Evolutionary conservation across 2,329 filamentous ascomycete genomes (phyloP).

Genomic region (Colletotrichum sp.): DNA sequence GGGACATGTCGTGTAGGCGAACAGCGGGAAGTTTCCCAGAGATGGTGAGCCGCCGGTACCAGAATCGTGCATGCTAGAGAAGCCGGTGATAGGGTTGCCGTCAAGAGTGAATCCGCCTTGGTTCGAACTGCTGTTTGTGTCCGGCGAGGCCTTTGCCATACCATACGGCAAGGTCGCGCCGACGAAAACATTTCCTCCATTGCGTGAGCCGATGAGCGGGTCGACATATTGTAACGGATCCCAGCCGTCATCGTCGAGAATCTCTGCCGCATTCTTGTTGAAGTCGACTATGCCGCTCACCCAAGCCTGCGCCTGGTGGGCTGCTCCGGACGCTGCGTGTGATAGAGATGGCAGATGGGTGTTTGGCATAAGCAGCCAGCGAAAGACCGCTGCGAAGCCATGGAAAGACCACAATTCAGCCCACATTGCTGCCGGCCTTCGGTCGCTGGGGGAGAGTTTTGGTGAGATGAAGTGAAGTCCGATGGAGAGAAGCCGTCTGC

Average conservation of each 20-base stretch:
- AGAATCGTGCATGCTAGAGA: slow-evolving; percentile 64
- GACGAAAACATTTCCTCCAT: slow-evolving; percentile 48
- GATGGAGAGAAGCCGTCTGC: background rate
- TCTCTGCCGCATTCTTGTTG: background rate
- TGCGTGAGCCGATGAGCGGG: slow-evolving; percentile 46
- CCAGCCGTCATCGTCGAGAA: slow-evolving; percentile 26
- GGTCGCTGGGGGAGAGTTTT: background rate
- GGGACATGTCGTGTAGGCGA: slow-evolving; percentile 68
- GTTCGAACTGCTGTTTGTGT: slow-evolving; percentile 57
- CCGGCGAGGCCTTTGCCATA: slow-evolving; percentile 63
- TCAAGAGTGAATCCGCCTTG: slow-evolving; percentile 64
- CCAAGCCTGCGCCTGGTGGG: background rate
- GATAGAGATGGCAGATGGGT: slow-evolving; percentile 8
- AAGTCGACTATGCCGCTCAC: background rate
- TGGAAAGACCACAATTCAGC: slow-evolving; percentile 18
- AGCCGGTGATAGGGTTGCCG: slow-evolving; percentile 54
- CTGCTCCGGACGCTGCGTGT: slow-evolving; percentile 1
- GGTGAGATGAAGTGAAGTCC: background rate
- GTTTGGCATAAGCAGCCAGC: slow-evolving; percentile 18
- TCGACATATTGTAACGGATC: slow-evolving; percentile 36
- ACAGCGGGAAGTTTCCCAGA: slow-evolving; percentile 76
- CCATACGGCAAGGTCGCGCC: slow-evolving; percentile 50
- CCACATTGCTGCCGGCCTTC: slow-evolving; percentile 3
- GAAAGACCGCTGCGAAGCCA: slow-evolving; percentile 4
- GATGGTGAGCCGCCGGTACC: slow-evolving; percentile 65